Evolutionary conservation across 176 grass and related monocot species (phyloP).

Genomic region (Aegilops bicornis): DNA sequence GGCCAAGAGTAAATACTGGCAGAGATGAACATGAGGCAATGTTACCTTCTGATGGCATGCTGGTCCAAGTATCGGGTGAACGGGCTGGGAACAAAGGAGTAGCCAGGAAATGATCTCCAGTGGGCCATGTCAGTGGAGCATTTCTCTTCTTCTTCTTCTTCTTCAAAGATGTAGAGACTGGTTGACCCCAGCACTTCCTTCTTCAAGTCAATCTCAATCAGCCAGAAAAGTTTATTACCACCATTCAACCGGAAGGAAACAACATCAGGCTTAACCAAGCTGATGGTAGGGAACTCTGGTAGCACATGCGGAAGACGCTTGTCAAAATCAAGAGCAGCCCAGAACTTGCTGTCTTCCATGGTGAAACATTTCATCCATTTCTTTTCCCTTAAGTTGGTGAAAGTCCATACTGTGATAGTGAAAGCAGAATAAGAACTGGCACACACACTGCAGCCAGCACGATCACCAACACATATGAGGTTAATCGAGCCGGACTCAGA

Average conservation of each 20-base stretch:
- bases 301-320: neutral
- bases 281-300: neutral
- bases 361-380: neutral
- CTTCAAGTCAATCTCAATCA: constrained; percentile 7
- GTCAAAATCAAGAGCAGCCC: neutral
- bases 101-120: too few species aligned
- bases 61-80: neutral
- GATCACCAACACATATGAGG: neutral
- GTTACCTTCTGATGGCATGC: neutral
- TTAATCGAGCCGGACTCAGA: neutral
- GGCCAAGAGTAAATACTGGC: too few species aligned
- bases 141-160: neutral
- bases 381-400: neutral
- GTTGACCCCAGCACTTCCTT: neutral
- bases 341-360: neutral
- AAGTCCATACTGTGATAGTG: neutral
- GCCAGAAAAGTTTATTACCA: neutral
- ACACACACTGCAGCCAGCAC: too few species aligned
- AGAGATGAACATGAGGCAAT: too few species aligned
- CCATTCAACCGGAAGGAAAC: neutral
- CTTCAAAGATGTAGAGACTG: neutral
- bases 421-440: neutral
- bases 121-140: too few species aligned
- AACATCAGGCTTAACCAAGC: constrained; percentile 3
- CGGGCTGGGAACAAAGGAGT: neutral